Conservation (phyloP, 352 stramenopile species). For the Phytopythium kandeliae region DNA sequence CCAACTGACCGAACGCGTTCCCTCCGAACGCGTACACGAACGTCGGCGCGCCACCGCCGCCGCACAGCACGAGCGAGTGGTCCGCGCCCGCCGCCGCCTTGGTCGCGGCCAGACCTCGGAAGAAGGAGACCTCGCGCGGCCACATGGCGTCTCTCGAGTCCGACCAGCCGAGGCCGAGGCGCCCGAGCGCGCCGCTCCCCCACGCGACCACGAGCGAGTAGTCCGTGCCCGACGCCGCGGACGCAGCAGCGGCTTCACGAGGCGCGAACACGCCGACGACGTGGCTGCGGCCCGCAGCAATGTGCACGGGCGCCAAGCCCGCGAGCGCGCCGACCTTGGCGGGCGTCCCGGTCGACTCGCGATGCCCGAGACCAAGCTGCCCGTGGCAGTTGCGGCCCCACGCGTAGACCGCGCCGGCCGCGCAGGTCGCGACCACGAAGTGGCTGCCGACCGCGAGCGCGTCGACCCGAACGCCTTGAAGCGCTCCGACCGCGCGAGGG, state of each 20-base stretch:
- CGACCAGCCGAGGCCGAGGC: slow-evolving; percentile 50
- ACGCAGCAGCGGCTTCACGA: neutral
- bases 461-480: slow-evolving; percentile 16
- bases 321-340: slow-evolving; percentile 18
- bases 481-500: slow-evolving; percentile 13
- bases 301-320: slow-evolving; percentile 26
- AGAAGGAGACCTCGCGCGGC: slow-evolving; percentile 50
- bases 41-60: slow-evolving; percentile 20
- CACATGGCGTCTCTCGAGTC: slow-evolving; percentile 9
- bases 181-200: slow-evolving; percentile 31
- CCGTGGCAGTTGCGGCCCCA: slow-evolving; percentile 58
- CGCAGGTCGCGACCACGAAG: slow-evolving; percentile 47
- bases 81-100: slow-evolving; percentile 47
- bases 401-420: slow-evolving; percentile 30
- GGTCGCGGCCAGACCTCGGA: slow-evolving; percentile 41
- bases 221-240: slow-evolving; percentile 6
- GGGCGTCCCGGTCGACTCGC: slow-evolving; percentile 11
- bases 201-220: slow-evolving; percentile 47
- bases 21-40: slow-evolving; percentile 72
- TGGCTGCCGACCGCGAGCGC: slow-evolving; percentile 60
- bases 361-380: slow-evolving; percentile 46
- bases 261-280: slow-evolving; percentile 37
- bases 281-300: slow-evolving; percentile 47
- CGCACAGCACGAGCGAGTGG: slow-evolving; percentile 62
- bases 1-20: slow-evolving; percentile 61